Percentiles rank a stretch among this genome's conserved stretches.
These are phyloP conservation scores for Trichophyton equinum DNA, from an alignment of 2,329 filamentous ascomycete genomes.

Conservation along the genomic window DNA sequence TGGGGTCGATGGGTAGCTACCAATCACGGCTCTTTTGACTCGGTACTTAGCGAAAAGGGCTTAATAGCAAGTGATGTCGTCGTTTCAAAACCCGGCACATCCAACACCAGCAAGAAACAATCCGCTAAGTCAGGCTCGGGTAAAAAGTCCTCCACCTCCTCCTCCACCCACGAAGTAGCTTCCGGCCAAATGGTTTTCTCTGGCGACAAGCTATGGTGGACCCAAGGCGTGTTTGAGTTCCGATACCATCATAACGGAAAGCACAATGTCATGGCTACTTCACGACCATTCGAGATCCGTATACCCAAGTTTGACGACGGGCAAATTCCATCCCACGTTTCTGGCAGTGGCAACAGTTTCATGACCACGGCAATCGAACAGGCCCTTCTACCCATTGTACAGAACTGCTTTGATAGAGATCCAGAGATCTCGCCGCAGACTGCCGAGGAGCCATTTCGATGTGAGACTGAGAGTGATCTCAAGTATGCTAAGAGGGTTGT, in stretches of 20 bases:
- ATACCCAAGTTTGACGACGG: constrained; percentile 73
- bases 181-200: constrained; percentile 75
- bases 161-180: constrained; percentile 42
- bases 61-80: constrained; percentile 58
- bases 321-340: constrained; percentile 45
- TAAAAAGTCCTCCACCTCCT: constrained; percentile 16
- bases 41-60: constrained; percentile 59
- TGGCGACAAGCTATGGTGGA: constrained; percentile 96
- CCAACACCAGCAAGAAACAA: constrained; percentile 16
- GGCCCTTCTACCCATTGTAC: constrained; percentile 67
- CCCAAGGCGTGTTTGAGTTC: constrained; percentile 89
- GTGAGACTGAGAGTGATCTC: constrained; percentile 68
- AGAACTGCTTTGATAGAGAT: constrained; percentile 86
- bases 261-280: constrained; percentile 89
- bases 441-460: constrained; percentile 70
- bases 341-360: constrained; percentile 22
- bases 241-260: constrained; percentile 89
- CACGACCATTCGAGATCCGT: constrained; percentile 80
- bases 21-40: constrained; percentile 63
- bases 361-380: constrained; percentile 61
- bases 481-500: constrained; percentile 86
- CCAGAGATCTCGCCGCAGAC: constrained; percentile 76
- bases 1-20: constrained; percentile 83
- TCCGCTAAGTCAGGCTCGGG: constrained; percentile 25
- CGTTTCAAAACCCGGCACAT: constrained; percentile 27